These are phyloP conservation scores for Pseudogymnoascus sp. DNA, from an alignment of 2,329 filamentous ascomycete genomes.

Conservation along the genomic window DNA sequence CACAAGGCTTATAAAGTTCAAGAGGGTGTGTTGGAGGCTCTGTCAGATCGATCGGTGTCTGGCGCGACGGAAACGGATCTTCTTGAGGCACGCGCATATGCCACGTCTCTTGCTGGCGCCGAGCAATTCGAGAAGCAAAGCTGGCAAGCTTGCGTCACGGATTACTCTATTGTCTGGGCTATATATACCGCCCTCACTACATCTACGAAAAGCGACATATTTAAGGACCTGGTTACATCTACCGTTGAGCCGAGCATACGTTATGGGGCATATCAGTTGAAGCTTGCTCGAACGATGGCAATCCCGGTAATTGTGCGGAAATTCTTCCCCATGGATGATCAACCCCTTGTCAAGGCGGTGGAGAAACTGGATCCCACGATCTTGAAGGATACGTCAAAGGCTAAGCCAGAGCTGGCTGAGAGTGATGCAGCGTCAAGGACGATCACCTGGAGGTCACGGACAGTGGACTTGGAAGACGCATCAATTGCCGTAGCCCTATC, in stretches of 20 bases:
- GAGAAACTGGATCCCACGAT: conserved; percentile 63
- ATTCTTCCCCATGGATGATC: conserved; percentile 63
- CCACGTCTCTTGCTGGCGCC: conserved; percentile 66
- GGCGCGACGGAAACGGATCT: conserved; percentile 64
- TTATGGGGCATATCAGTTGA: conserved; percentile 88
- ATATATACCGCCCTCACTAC: conserved; percentile 73
- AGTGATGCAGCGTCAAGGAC: conserved; percentile 59
- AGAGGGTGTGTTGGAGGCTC: conserved; percentile 55
- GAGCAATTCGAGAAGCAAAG: conserved; percentile 79
- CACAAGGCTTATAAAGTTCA: conserved; percentile 71
- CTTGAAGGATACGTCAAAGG: conserved; percentile 50
- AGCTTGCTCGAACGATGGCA: conserved; percentile 77
- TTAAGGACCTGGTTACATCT: conserved; percentile 76
- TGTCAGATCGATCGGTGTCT: conserved; percentile 56
- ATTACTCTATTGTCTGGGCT: conserved; percentile 69
- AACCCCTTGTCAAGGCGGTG: conserved; percentile 56
- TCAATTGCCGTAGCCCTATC: conserved; percentile 81
- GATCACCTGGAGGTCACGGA: conserved; percentile 77
- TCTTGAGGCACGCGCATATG: conserved; percentile 81
- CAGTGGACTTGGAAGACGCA: conserved; percentile 85
- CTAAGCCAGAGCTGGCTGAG: conserved; percentile 43
- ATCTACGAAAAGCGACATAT: conserved; percentile 64
- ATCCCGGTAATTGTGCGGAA: conserved; percentile 72
- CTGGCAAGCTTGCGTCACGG: conserved; percentile 72
- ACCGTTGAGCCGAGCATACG: conserved; percentile 90